Base-by-base conservation (phyloP, 2,329 filamentous ascomycete genomes). In the Aspergillus thermomutatus region DNA sequence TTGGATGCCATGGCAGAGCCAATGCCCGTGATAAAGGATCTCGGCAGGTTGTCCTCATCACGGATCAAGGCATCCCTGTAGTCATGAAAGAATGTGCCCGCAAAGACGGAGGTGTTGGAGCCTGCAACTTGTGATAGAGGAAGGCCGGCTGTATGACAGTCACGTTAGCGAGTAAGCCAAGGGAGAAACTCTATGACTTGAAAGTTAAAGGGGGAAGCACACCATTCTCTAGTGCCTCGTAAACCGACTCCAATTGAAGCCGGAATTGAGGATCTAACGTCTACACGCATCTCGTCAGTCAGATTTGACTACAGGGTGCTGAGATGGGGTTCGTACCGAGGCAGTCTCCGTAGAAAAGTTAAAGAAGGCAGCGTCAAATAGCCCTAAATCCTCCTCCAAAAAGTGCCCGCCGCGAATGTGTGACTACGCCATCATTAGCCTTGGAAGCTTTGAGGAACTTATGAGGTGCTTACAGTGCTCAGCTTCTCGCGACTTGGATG, bases 331-430 rank as follows among this genome's bases (percentile, higher is more conserved):
- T 58, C 17, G 69, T n/a, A n/a, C n/a, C n/a, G n/a, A n/a, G n/a
- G n/a, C n/a, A n/a, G n/a, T n/a, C n/a, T n/a, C n/a, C n/a, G n/a
- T n/a, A n/a, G n/a, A n/a, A n/a, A n/a, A 63, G 37, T 56, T 58
- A 50, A 72, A 72, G 47, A 73, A 72, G 0, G 62, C n/a, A 0
- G 69, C 65, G 57, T 73, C 69, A 41, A 72, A 71, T 1, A 19
- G 11, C 8, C 40, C 50, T 7, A 64, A 34, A 49, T 69, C 64
- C n/a, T 67, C 54, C 2, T 60, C 17, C 6, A 72, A 31, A 50
- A 69, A 71, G 21, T 58, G 45, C 4, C 52, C 58, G 2, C 55
- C 53, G 7, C 26, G 31, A 40, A 60, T 55, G 46, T 60, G 45
- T 7, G 25, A 49, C 56, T 58, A n/a, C n/a, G n/a, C n/a, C n/a